A percentile compares a stretch with the other conserved stretches of the same genome.
phyloP scores from a whole-genome alignment of 345 rosid genomes.

The Hibiscus tridactylites region DNA sequence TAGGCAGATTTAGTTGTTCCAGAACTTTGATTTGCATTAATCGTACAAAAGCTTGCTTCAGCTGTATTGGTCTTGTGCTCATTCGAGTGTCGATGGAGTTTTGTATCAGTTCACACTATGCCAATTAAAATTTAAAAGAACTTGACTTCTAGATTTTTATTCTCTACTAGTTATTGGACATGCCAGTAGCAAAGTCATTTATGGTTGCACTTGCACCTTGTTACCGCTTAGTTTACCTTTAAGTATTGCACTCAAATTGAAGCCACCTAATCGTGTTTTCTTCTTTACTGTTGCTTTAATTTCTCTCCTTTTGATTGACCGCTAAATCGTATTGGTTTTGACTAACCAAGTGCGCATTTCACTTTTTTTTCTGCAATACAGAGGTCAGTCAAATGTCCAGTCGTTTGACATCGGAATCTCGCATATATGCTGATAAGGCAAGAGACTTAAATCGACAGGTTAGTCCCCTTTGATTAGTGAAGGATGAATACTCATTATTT shows the following conservation, averaged over 20 bases:
- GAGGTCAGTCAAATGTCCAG: constrained; percentile 99
- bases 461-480: constrained; percentile 12
- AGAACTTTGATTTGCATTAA: neutral
- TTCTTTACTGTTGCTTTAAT: neutral
- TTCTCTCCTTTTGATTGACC: neutral
- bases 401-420: constrained; percentile 88
- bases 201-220: neutral
- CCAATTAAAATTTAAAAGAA: constrained; percentile 1
- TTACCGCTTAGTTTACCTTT: neutral
- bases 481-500: neutral
- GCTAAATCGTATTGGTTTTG: neutral
- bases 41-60: neutral
- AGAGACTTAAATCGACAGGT: constrained; percentile 97
- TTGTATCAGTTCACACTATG: neutral
- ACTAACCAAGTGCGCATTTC: constrained; percentile 11
- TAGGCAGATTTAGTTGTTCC: neutral
- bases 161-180: neutral
- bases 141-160: neutral
- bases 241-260: neutral
- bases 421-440: constrained; percentile 94
- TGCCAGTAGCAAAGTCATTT: neutral
- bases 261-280: neutral
- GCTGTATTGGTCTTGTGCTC: neutral
- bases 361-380: constrained; percentile 26
- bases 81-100: neutral